Evolutionary conservation across 1,284 basidiomycete species (phyloP).

Genomic region (Tausonia pullulans): DNA sequence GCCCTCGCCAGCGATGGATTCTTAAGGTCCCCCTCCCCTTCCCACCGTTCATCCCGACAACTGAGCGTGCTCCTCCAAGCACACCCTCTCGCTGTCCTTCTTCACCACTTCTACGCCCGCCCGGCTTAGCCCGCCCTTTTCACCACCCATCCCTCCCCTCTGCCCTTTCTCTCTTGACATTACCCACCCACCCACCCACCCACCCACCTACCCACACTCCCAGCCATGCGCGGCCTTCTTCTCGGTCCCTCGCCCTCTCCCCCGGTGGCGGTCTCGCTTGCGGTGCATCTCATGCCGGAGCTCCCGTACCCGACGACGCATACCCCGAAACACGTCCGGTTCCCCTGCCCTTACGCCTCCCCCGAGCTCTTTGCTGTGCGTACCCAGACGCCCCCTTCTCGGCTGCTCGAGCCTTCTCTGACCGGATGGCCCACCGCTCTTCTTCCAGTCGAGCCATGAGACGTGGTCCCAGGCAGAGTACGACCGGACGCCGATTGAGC

Average conservation of each 20-base stretch:
- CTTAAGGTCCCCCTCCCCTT: neutral
- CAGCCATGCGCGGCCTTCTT: neutral
- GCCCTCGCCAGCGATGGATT: neutral
- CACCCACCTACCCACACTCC: neutral
- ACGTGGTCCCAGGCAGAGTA: conserved; percentile 35
- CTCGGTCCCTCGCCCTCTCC: neutral
- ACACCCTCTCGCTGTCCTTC: neutral
- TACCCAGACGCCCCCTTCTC: neutral
- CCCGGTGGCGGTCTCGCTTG: neutral
- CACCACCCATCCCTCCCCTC: neutral
- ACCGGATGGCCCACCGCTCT: neutral
- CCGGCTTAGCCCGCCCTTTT: neutral
- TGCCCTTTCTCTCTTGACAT: neutral
- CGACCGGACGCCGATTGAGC: conserved; percentile 36
- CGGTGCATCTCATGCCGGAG: neutral
- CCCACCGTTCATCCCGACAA: neutral
- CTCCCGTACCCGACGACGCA: neutral
- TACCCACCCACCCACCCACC: neutral
- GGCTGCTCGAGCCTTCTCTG: neutral
- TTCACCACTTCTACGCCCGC: neutral
- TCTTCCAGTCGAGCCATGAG: conserved; percentile 27
- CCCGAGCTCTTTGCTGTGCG: conserved; percentile 6
- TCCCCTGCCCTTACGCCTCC: conserved; percentile 3
- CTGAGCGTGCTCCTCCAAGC: neutral
- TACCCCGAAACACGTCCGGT: conserved; percentile 1